These are phyloP conservation scores for Fraxinus ornus DNA, from an alignment of 305 asterid genomes.

Conservation along the genomic window DNA sequence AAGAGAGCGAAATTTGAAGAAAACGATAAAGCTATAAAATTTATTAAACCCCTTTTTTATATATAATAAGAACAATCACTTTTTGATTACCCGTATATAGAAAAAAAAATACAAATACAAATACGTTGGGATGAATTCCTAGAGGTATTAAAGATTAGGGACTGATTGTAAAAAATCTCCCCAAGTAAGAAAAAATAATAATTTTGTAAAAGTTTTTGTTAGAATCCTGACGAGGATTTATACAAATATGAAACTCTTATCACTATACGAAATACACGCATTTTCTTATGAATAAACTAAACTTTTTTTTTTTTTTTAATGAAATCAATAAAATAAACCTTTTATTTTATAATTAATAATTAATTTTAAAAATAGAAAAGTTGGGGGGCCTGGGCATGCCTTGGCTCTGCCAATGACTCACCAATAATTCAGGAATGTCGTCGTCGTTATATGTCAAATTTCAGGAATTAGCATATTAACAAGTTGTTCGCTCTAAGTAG, in stretches of 20 bases:
- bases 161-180: not conserved
- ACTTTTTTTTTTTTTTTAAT: not conserved
- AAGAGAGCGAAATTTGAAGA: not conserved
- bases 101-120: not conserved
- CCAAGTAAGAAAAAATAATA: too few relatives aligned
- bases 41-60: too few relatives aligned
- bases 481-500: not conserved
- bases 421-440: not conserved
- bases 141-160: not conserved
- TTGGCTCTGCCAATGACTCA: not conserved
- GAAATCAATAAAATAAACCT: not conserved
- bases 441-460: too few relatives aligned
- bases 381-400: not conserved
- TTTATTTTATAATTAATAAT: too few relatives aligned
- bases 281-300: not conserved
- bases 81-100: too few relatives aligned
- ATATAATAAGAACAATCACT: not conserved
- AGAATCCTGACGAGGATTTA: not conserved
- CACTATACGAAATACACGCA: not conserved
- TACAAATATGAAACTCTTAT: not conserved
- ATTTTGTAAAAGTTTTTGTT: not conserved
- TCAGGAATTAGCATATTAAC: too few relatives aligned
- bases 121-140: not conserved
- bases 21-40: not conserved
- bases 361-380: too few relatives aligned